Evolutionary conservation across 306 rosid species (phyloP).

Genomic region (Pachyrhizus erosus): DNA sequence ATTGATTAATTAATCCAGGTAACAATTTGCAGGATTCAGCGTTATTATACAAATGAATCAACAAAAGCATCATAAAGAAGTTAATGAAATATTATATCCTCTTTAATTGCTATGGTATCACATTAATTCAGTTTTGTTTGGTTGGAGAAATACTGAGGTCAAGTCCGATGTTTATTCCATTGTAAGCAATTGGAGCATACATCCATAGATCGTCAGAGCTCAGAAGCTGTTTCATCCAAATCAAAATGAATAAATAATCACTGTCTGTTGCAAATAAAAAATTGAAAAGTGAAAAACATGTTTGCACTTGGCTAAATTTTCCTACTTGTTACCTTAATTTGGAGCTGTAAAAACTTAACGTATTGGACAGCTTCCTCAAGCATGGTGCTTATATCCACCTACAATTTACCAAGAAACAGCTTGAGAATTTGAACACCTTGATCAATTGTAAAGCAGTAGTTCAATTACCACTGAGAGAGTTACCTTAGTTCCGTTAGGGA

Average conservation of each 20-base stretch:
- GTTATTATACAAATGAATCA: constrained; percentile 10
- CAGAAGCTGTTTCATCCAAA: constrained; percentile 63
- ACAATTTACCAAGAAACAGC: constrained; percentile 25
- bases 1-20: not conserved
- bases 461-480: constrained; percentile 4
- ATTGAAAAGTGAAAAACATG: not conserved
- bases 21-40: not conserved
- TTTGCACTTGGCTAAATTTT: not conserved
- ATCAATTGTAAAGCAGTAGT: not conserved
- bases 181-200: constrained; percentile 92
- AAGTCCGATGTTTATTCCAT: constrained; percentile 74
- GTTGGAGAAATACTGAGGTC: constrained; percentile 50
- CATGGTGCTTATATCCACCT: constrained; percentile 93
- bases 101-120: constrained; percentile 15
- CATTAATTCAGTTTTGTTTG: constrained; percentile 36
- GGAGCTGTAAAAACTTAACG: constrained; percentile 85
- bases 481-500: constrained; percentile 95
- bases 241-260: not conserved
- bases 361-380: constrained; percentile 95
- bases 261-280: not conserved
- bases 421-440: constrained; percentile 13
- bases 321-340: constrained; percentile 71
- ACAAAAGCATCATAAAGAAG: not conserved
- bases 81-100: constrained; percentile 6
- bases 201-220: constrained; percentile 95